Evolutionary conservation across 768 basidiomycete species (phyloP).

Genomic region (Fomitopsis serialis): DNA sequence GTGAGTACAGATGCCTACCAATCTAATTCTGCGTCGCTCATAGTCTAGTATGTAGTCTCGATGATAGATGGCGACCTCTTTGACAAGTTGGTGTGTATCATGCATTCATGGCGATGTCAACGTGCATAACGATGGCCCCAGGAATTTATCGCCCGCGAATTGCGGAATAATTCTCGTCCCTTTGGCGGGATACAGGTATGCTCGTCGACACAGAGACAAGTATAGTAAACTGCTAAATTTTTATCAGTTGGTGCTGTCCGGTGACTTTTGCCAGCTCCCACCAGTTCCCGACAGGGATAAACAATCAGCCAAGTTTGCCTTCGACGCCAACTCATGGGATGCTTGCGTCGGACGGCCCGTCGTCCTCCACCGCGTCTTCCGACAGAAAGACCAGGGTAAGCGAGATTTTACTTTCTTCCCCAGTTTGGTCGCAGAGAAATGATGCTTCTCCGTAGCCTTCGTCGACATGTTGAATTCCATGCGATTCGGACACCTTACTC

Average conservation of each 20-base stretch:
- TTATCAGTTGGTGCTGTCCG: slow-evolving; percentile 21
- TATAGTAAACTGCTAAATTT: too few species aligned
- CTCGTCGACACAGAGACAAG: not conserved
- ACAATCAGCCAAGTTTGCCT: slow-evolving; percentile 60
- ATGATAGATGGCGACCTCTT: slow-evolving; percentile 83
- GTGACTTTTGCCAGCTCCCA: slow-evolving; percentile 90
- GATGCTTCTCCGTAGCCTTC: slow-evolving; percentile 33
- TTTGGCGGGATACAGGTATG: slow-evolving; percentile 85
- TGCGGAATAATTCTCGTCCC: slow-evolving; percentile 49
- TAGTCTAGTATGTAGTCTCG: slow-evolving; percentile 59
- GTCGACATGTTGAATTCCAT: slow-evolving; percentile 85
- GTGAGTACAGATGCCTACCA: slow-evolving; percentile 35
- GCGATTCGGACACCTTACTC: slow-evolving; percentile 65
- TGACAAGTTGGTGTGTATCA: slow-evolving; percentile 63
- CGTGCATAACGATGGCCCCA: slow-evolving; percentile 19
- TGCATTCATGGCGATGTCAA: slow-evolving; percentile 8
- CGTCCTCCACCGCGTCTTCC: slow-evolving; percentile 70
- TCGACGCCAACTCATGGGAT: slow-evolving; percentile 78
- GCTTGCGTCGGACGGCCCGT: slow-evolving; percentile 51
- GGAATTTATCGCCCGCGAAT: slow-evolving; percentile 56
- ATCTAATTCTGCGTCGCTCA: not conserved
- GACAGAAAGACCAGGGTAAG: slow-evolving; percentile 78
- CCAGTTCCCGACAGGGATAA: slow-evolving; percentile 53
- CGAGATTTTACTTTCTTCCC: too few species aligned
- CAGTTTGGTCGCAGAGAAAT: too few species aligned